Evolutionary conservation across 1,139 yeast species (phyloP), one percentile per base, ranked within the genome.

Genomic region (Taphrina deformans): DNA sequence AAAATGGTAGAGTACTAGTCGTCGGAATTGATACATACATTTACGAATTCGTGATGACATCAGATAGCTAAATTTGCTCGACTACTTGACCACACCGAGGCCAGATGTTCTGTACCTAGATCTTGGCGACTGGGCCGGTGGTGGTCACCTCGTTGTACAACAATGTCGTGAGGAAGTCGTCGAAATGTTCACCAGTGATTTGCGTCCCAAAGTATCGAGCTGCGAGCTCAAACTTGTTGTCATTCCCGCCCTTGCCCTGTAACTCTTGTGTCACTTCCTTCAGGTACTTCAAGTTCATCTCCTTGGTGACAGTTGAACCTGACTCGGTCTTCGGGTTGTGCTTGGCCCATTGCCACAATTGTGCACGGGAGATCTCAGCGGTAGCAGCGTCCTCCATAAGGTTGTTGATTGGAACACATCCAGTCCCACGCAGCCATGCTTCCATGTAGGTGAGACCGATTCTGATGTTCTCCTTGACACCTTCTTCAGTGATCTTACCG

Each of bases 341-440:
- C 70, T 85, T 85, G 69, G 87, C 90, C 93, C 93, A 88, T 76
- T 88, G 92, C 84, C 88, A 85, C 72, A 88, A 82, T 77, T 87
- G 91, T 46, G 89, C 83, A 76, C 95, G 85, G 38, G 92, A 87
- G 46, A 88, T 93, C 76, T 88, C 95, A 65, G 93, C 93, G 67
- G 93, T 88, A 59, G 93, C 93, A 65, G 93, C 93, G 73, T 88
- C 93, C 78, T 88, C 95, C 95, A 88, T 88, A 78, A 87, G 80
- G 76, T 82, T 85, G 80, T 87, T 86, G 77, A 88, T 87, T 72
- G 95, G 92, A 67, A 88, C 91, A 79, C 91, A 86, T 26, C 93
- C 93, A 70, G 84, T 78, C 67, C 89, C 88, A 72, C 90, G 82
- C 73, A 88, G 83, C 93, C 93, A 88, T 50, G 92, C 92, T 79